Conservation (phyloP, 176 grass and related monocot genomes). For the Avena eriantha region DNA sequence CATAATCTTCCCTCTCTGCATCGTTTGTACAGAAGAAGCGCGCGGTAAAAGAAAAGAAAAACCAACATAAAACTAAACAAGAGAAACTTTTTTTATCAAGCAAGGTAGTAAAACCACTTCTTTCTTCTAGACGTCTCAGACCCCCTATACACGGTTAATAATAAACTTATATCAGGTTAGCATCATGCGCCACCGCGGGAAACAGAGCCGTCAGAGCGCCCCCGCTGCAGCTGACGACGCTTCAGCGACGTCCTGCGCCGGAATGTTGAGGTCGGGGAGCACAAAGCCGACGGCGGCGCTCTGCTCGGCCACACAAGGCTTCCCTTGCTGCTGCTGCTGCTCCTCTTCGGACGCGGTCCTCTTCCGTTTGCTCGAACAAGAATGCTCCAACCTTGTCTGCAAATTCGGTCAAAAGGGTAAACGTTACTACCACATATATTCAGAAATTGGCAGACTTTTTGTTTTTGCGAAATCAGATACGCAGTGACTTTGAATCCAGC, state of each 20-base stretch:
- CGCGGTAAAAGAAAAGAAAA: background rate
- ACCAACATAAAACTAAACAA: background rate
- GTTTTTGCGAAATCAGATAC: too few species aligned
- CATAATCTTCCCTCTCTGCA: background rate
- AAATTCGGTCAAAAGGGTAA: background rate
- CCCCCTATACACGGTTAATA: slow-evolving; percentile 53
- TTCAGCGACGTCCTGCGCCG: slow-evolving; percentile 22
- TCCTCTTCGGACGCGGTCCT: background rate
- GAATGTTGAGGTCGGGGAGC: slow-evolving; percentile 63
- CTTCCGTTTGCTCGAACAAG: background rate
- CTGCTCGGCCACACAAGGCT: background rate
- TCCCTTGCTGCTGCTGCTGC: slow-evolving; percentile 18
- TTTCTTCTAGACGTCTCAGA: background rate
- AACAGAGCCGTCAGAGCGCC: background rate
- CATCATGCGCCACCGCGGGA: background rate
- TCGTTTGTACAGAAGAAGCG: background rate
- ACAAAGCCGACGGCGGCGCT: slow-evolving; percentile 21
- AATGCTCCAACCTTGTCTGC: slow-evolving; percentile 44
- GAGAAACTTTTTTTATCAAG: background rate
- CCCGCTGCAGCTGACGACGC: background rate
- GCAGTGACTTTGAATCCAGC: too few species aligned
- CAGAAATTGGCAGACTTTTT: too few species aligned
- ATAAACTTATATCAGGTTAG: slow-evolving; percentile 44
- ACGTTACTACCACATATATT: too few species aligned
- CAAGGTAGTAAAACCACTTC: background rate